Evolutionary conservation across 371 early-diverging fungal species (phyloP).

Genomic region (Rhizopus sp.): DNA sequence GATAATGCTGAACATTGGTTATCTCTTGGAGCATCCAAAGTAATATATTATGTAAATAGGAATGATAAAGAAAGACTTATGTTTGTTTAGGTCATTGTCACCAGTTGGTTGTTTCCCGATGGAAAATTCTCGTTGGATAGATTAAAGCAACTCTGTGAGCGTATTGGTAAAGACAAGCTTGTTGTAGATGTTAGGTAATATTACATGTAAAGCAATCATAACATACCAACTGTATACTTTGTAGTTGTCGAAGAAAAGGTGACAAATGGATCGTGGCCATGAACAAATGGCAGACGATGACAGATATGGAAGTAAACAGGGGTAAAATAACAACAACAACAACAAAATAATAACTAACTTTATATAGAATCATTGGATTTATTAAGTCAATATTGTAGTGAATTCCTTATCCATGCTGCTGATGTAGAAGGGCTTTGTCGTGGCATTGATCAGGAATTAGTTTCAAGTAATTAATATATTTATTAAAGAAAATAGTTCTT

Average conservation of each 20-base stretch:
- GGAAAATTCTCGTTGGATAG: conserved; percentile 72
- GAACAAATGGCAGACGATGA: conserved; percentile 96
- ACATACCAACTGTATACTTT: neutral
- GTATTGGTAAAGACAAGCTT: conserved; percentile 77
- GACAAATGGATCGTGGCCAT: conserved; percentile 92
- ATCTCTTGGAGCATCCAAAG: conserved; percentile 82
- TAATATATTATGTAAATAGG: conserved; percentile 9
- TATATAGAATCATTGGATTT: conserved; percentile 50
- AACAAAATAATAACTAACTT: neutral
- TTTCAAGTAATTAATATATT: conserved; percentile 56
- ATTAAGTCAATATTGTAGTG: conserved; percentile 82
- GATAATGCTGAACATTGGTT: conserved; percentile 91
- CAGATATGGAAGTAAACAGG: conserved; percentile 81
- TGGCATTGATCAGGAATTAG: conserved; percentile 91
- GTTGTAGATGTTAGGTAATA: conserved; percentile 88
- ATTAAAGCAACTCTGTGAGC: conserved; percentile 57
- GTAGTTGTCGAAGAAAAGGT: conserved; percentile 76
- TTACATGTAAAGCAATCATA: neutral
- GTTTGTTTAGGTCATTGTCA: conserved; percentile 81
- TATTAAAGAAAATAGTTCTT: neutral
- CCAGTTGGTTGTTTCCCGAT: conserved; percentile 89
- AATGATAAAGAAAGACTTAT: neutral
- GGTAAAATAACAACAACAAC: conserved; percentile 37
- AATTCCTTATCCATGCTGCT: conserved; percentile 96
- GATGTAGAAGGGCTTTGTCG: conserved; percentile 96